phyloP scores from a whole-genome alignment of 805 yeast genomes.

The Starmera dryadoides region DNA sequence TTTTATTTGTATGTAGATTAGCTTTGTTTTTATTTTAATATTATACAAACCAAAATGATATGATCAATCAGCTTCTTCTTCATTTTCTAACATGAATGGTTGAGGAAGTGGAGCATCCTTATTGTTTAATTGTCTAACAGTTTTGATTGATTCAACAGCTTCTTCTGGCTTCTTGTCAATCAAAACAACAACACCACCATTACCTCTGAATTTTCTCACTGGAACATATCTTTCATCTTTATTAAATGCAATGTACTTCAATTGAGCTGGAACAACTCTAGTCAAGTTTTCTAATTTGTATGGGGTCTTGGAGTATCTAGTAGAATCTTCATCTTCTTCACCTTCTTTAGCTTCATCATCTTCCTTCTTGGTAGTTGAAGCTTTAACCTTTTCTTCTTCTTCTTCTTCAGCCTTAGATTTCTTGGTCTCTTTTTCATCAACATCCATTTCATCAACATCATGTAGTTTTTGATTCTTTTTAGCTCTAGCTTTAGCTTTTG shows the following conservation, averaged over 20 bases:
- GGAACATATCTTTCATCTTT: constrained; percentile 77
- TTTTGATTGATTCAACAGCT: constrained; percentile 62
- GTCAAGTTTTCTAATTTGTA: constrained; percentile 72
- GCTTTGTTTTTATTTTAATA: background rate
- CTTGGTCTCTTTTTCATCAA: constrained; percentile 28
- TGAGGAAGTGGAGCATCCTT: constrained; percentile 71
- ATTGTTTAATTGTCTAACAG: constrained; percentile 71
- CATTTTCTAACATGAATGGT: constrained; percentile 49
- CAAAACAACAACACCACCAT: constrained; percentile 65
- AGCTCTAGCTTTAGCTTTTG: constrained; percentile 89
- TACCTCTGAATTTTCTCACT: constrained; percentile 66
- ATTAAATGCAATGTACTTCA: constrained; percentile 71
- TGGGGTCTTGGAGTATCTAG: constrained; percentile 54
- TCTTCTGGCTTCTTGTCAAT: constrained; percentile 56
- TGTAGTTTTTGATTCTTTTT: constrained; percentile 50
- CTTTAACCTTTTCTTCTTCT: constrained; percentile 4
- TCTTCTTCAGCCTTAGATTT: constrained; percentile 13
- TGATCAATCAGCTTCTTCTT: constrained; percentile 35
- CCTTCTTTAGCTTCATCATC: constrained; percentile 21
- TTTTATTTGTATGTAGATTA: background rate
- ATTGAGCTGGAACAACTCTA: constrained; percentile 85
- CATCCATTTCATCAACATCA: constrained; percentile 42
- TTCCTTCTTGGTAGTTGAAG: constrained; percentile 4
- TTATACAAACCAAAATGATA: background rate
- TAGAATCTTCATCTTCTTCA: constrained; percentile 25